phyloP scores from a whole-genome alignment of 108 stramenopile species.

The Ochromonas danica region DNA sequence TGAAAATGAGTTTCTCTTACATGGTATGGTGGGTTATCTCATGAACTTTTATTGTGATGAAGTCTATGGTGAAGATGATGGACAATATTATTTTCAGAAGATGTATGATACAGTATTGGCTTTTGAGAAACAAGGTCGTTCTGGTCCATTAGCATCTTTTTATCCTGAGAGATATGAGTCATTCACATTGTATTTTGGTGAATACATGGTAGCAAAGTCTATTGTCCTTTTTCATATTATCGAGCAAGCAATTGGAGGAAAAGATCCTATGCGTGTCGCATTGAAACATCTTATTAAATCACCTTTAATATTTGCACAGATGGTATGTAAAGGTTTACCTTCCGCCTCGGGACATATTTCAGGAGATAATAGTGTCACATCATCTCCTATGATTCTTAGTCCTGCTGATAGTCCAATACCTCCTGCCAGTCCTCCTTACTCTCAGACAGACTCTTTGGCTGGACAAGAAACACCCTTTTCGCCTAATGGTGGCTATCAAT shows the following conservation, averaged over 20 bases:
- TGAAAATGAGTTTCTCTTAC: conserved; percentile 16
- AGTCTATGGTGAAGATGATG: conserved; percentile 23
- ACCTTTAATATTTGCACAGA: conserved; percentile 22
- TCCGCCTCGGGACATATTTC: too few species aligned
- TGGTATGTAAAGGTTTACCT: too few species aligned
- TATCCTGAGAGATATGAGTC: background rate
- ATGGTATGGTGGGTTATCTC: conserved; percentile 20
- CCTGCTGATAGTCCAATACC: too few species aligned
- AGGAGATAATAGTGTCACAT: too few species aligned
- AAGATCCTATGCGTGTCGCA: conserved; percentile 21
- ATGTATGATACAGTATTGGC: background rate
- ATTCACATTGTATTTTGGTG: background rate
- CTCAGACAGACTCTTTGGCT: too few species aligned
- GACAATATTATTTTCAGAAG: background rate
- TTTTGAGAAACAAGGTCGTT: conserved; percentile 25
- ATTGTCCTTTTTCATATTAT: conserved; percentile 1
- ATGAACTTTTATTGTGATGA: conserved; percentile 2
- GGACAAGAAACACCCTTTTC: too few species aligned
- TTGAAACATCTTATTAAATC: conserved; percentile 29
- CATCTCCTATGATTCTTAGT: too few species aligned
- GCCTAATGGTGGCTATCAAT: too few species aligned
- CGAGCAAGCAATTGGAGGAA: conserved; percentile 3
- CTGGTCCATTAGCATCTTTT: background rate
- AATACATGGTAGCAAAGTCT: background rate
- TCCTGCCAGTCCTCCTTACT: too few species aligned